Percentiles rank a stretch among this genome's conserved stretches.
phyloP scores from a whole-genome alignment of 495 filamentous ascomycete genomes.

The Parmelia sp. region DNA sequence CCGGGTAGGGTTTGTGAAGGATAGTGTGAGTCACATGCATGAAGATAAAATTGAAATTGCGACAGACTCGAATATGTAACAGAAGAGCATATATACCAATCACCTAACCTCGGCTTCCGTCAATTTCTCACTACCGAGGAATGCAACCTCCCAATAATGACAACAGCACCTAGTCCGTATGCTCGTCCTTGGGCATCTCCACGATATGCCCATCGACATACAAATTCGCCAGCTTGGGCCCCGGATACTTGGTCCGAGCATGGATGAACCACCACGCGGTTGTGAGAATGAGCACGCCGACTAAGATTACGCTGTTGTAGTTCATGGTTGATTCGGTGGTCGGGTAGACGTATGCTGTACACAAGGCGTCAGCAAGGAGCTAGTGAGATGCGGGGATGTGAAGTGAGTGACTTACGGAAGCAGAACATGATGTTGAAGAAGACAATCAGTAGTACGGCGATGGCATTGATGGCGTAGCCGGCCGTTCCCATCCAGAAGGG shows the following conservation, averaged over 20 bases:
- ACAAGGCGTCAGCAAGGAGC: neutral
- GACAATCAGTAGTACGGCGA: conserved; percentile 58
- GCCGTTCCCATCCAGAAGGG: conserved; percentile 61
- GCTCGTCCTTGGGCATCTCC: conserved; percentile 16
- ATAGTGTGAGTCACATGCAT: too few relatives aligned
- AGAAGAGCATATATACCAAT: too few relatives aligned
- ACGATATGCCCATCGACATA: conserved; percentile 32
- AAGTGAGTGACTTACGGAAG: conserved; percentile 43
- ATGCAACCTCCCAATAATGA: too few relatives aligned
- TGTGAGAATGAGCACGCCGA: conserved; percentile 42
- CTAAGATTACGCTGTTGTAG: conserved; percentile 62
- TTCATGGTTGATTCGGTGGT: conserved; percentile 57
- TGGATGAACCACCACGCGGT: conserved; percentile 55
- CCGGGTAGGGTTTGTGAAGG: too few relatives aligned
- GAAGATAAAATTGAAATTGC: too few relatives aligned
- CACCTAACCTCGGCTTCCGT: too few relatives aligned
- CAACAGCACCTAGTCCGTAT: conserved; percentile 11
- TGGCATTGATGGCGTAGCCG: conserved; percentile 54
- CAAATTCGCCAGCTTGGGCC: conserved; percentile 48
- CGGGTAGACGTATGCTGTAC: conserved; percentile 46
- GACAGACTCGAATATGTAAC: too few relatives aligned
- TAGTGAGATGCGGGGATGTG: too few relatives aligned
- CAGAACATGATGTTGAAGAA: conserved; percentile 72
- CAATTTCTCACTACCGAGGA: too few relatives aligned
- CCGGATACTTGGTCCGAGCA: conserved; percentile 49